Evolutionary conservation across 805 yeast species (phyloP), one percentile per base, ranked within the genome.

Genomic region (Wickerhamiella allomyrinae): DNA sequence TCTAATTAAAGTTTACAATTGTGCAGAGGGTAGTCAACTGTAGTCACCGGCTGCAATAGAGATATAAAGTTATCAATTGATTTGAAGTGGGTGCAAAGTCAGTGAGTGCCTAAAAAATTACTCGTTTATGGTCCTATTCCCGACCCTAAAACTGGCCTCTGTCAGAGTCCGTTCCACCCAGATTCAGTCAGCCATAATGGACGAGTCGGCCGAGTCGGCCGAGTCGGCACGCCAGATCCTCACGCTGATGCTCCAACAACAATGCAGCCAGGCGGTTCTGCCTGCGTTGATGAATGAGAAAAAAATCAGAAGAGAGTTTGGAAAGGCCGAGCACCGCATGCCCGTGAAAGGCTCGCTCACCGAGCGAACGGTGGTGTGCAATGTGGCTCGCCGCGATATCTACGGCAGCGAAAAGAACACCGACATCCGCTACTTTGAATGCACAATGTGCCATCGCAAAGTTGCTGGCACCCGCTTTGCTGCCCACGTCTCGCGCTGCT

Each of bases 391-490:
- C 27, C 41, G 67, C 42, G 60, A 69, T 57, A 52, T 69, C 37
- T 51, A 71, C 42, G 59, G 70, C 29, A 51, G 62, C 45, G 65
- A 63, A 14, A 63, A 55, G 40, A 59, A 53, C 22, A 68, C 70
- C 37, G 84, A 76, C 36, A 57, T 70, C 14, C 59, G 70, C 41
- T 85, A 86, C 58, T 83, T 85, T 52, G 72, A 67, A 43, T 89
- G 98, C 61, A 69, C 70, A 4, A 79, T 81, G 50, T 89, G 98
- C 60, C 77, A 74, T 15, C 68, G 98, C 43, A 84, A 79, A 53
- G 79, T 89, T 7, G 89, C 95, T 0, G 95, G 94, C 1, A 79
- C 83, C 29, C 66, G 98, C 45, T 87, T 84, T 67, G 96, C 97
- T 2, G 86, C 83, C 34, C 98, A 89, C 61, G 69, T 89, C 23